Evolutionary conservation across 2,329 filamentous ascomycete species (phyloP), one percentile per base, ranked within the genome.

Genomic region (Diaporthe ampelina): DNA sequence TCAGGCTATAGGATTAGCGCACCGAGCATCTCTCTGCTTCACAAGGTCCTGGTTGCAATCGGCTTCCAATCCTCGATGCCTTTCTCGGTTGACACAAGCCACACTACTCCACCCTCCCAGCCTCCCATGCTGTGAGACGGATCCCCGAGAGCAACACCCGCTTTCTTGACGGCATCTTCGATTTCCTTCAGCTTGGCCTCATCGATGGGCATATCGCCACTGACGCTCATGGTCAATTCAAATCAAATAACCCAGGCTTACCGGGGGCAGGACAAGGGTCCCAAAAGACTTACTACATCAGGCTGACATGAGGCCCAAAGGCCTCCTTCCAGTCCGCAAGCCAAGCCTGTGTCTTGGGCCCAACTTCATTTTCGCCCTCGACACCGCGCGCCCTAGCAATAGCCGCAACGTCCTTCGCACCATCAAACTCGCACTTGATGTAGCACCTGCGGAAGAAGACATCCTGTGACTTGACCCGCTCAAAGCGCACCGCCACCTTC

Each of bases 271-370:
- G 21, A 35, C 37, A 6, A 57, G 59, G 54, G 15, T 35, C 29
- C 8, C 29, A 32, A 37, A 48, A 1, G 7, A 81, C 81, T 78
- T 71, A 82, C 81, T 82, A 82, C 52, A 82, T 78, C 76, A 82
- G 71, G 70, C 81, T 82, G 35, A 82, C 77, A 76, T 82, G 81
- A 35, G 81, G 80, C 45, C 79, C 81, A 74, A 77, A 82, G 9
- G 75, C 78, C 70, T 48, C 37, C 24, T 65, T 71, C 81, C 81
- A 82, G 68, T 76, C 72, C 4, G 72, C 67, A 65, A 82, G 59
- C 81, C 80, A 81, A 72, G 71, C 57, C 43, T 77, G 40, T 21
- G 79, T 80, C 76, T 76, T 77, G 19, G 35, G n/a, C n/a, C 73
- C 73, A 29, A 73, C 74, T 13, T 43, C 73, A 1, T 75, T 76